Conservation (phyloP, 2,329 filamentous ascomycete genomes). For the Exophiala calicioides region DNA sequence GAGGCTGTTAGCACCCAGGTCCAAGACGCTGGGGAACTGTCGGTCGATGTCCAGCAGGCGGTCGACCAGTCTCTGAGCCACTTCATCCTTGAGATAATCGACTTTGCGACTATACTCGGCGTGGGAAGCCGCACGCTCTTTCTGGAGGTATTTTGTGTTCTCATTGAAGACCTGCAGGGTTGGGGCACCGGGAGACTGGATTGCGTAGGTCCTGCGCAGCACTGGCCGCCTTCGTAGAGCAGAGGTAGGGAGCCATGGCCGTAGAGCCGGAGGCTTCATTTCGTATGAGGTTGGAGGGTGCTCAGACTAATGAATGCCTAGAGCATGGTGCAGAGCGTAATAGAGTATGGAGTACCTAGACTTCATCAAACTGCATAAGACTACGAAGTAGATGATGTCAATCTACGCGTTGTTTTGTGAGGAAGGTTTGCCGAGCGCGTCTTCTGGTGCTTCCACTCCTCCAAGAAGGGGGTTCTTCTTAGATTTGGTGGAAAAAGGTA, state of each 20-base stretch:
- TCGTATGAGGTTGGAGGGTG: conserved; percentile 1
- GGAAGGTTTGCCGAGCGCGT: too few species aligned
- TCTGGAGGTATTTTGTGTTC: conserved; percentile 84
- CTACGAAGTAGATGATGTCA: conserved; percentile 16
- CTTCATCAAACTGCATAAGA: not conserved
- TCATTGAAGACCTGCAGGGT: conserved; percentile 90
- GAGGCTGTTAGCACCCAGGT: conserved; percentile 93
- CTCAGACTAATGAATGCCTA: conserved; percentile 31
- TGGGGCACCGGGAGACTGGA: conserved; percentile 73
- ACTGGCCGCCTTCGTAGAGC: conserved; percentile 21
- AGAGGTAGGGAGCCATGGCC: conserved; percentile 23
- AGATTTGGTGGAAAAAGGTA: too few species aligned
- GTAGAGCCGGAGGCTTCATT: conserved; percentile 25
- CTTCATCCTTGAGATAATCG: conserved; percentile 92
- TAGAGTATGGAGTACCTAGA: too few species aligned
- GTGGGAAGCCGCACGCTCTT: conserved; percentile 76
- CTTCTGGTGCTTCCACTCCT: too few species aligned
- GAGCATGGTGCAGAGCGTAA: too few species aligned
- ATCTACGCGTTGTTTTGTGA: too few species aligned
- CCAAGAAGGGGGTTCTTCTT: too few species aligned
- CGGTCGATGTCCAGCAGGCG: conserved; percentile 91
- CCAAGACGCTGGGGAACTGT: conserved; percentile 77
- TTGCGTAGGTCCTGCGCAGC: conserved; percentile 63
- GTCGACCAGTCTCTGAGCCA: conserved; percentile 80
- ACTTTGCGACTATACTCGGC: conserved; percentile 72